Percentiles rank a stretch among this genome's conserved stretches.
phyloP scores from a whole-genome alignment of 1,284 basidiomycete genomes.

The Ustilago hordei region DNA sequence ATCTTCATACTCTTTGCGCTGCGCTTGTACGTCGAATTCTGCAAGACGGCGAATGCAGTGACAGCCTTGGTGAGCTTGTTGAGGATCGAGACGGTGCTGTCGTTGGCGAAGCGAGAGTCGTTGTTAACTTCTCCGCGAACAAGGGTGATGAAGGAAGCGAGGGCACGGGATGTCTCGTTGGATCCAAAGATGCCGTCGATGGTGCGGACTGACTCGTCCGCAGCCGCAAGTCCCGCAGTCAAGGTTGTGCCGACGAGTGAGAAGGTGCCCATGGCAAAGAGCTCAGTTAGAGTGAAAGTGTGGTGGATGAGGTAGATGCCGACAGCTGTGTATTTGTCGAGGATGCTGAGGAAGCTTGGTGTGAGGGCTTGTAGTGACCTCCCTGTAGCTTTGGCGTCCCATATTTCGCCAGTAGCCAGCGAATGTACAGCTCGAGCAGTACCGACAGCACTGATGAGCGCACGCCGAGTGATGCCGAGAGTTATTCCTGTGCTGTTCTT shows the following conservation, averaged over 20 bases:
- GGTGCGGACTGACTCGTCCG: slow-evolving; percentile 72
- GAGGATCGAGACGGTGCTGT: slow-evolving; percentile 53
- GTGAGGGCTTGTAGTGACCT: slow-evolving; percentile 8
- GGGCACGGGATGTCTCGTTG: slow-evolving; percentile 72
- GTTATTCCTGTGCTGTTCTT: slow-evolving; percentile 53
- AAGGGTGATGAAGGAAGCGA: slow-evolving; percentile 72
- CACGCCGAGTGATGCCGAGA: slow-evolving; percentile 58
- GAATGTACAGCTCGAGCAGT: slow-evolving; percentile 56
- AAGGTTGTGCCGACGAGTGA: slow-evolving; percentile 67
- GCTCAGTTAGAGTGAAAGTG: slow-evolving; percentile 73
- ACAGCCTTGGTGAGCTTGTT: slow-evolving; percentile 72
- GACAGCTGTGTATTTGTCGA: slow-evolving; percentile 73
- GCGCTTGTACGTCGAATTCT: slow-evolving; percentile 72
- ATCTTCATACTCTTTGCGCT: slow-evolving; percentile 67
- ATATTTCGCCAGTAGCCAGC: slow-evolving; percentile 38
- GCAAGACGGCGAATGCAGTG: slow-evolving; percentile 73
- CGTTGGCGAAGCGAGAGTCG: slow-evolving; percentile 64
- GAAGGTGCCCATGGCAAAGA: slow-evolving; percentile 73
- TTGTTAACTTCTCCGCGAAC: slow-evolving; percentile 71
- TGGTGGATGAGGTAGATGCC: slow-evolving; percentile 73
- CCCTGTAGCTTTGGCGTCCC: slow-evolving; percentile 50
- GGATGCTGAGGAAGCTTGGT: slow-evolving; percentile 70
- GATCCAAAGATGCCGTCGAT: slow-evolving; percentile 73
- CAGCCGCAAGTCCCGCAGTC: slow-evolving; percentile 64
- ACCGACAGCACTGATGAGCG: slow-evolving; percentile 58